These are phyloP conservation scores for Ploettnerulaceae sp. DNA, from an alignment of 2,329 filamentous ascomycete species.

Conservation along the genomic window DNA sequence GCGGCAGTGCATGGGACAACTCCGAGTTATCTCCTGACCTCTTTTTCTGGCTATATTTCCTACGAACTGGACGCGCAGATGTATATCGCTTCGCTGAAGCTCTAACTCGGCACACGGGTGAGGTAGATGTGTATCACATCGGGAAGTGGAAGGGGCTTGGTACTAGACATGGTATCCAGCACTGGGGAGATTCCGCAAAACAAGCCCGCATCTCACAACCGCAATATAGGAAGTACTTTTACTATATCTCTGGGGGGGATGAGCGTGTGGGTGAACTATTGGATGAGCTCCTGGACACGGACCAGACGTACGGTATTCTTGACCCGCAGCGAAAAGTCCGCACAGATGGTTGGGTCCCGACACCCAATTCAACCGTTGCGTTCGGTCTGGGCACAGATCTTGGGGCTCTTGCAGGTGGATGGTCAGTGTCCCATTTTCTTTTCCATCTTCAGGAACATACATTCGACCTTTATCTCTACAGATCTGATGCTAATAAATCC, in stretches of 20 bases:
- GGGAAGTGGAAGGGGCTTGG: conserved; percentile 55
- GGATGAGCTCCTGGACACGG: conserved; percentile 42
- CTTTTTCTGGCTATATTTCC: conserved; percentile 59
- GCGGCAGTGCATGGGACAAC: conserved; percentile 62
- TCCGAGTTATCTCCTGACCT: conserved; percentile 58
- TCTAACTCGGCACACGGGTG: conserved; percentile 50
- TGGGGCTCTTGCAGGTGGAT: conserved; percentile 50
- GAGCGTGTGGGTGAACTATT: conserved; percentile 25
- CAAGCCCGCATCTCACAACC: conserved; percentile 57
- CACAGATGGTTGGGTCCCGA: conserved; percentile 45
- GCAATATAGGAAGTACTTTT: conserved; percentile 53
- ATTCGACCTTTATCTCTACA: no score
- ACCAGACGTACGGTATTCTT: conserved; percentile 47
- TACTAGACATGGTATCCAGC: conserved; percentile 58
- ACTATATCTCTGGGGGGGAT: conserved; percentile 31
- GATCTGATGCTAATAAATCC: no score
- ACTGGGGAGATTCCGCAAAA: conserved; percentile 56
- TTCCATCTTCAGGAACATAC: no score
- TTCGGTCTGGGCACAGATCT: conserved; percentile 56
- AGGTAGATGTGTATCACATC: conserved; percentile 58
- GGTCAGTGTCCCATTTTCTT: conserved; percentile 26
- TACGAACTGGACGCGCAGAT: conserved; percentile 52
- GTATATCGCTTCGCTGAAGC: conserved; percentile 56
- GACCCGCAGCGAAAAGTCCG: conserved; percentile 57
- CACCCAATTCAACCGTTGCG: conserved; percentile 38